Evolutionary conservation across 306 rosid species (phyloP).

Genomic region (Trifolium fragiferum): DNA sequence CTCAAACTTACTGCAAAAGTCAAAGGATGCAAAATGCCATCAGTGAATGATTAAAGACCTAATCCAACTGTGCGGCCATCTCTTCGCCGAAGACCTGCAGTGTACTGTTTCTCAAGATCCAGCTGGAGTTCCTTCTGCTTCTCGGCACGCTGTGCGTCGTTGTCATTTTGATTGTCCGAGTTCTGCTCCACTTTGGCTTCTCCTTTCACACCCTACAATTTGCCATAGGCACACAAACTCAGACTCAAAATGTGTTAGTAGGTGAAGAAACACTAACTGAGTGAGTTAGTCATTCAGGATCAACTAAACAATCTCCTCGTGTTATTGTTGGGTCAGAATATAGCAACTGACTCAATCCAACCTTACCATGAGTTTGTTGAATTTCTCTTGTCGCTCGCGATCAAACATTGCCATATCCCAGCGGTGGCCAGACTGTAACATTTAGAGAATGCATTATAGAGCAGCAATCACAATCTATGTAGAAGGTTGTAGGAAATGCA

Average conservation of each 20-base stretch:
- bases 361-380: slow-evolving; percentile 98
- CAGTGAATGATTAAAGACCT: slow-evolving; percentile 63
- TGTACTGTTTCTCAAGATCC: slow-evolving; percentile 96
- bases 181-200: slow-evolving; percentile 67
- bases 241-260: slow-evolving; percentile 99
- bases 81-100: slow-evolving; percentile 93
- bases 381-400: slow-evolving; percentile 92
- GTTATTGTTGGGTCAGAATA: slow-evolving; percentile 28
- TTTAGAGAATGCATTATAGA: slow-evolving; percentile 36
- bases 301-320: slow-evolving; percentile 30
- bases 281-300: slow-evolving; percentile 55
- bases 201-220: slow-evolving; percentile 98
- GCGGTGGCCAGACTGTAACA: slow-evolving; percentile 73
- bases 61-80: slow-evolving; percentile 99
- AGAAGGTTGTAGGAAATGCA: slow-evolving; percentile 31
- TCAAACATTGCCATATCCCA: slow-evolving; percentile 88
- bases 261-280: slow-evolving; percentile 55
- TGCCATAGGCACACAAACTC: slow-evolving; percentile 99
- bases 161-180: slow-evolving; percentile 52
- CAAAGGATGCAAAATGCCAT: slow-evolving; percentile 20
- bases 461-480: slow-evolving; percentile 40
- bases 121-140: slow-evolving; percentile 90
- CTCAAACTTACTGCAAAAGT: slow-evolving; percentile 39
- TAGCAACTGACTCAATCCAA: slow-evolving; percentile 18
- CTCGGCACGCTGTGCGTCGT: slow-evolving; percentile 60